Evolutionary conservation across 176 grass and related monocot genomes (phyloP), one percentile per base, ranked within the genome.

Genomic region (Paspalum vaginatum): DNA sequence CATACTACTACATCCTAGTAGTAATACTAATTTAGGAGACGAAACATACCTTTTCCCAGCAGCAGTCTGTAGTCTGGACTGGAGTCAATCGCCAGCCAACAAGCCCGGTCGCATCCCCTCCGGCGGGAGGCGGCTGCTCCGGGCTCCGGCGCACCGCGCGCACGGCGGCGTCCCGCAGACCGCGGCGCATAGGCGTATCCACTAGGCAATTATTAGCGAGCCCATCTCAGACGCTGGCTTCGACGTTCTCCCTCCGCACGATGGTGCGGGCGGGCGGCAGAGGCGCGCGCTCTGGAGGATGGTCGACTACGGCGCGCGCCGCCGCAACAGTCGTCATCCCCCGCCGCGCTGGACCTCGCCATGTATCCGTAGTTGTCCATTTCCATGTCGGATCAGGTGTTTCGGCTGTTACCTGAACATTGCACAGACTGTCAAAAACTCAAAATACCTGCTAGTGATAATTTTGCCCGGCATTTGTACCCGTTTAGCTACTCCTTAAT

Each of bases 151-250:
- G 61, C 15, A 40, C 61, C 26, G 61, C 13, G 15, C 14, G 65
- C 41, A 14, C 42, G 66, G 21, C 66, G 43, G 43, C 43, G 43
- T 16, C 21, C 43, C 44, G n/a, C 6, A 48, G 45, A 26, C 43
- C n/a, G 21, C 66, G 21, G 66, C 9, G n/a, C 66, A 25, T 69
- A 69, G 43, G 43, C 66, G 15, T 69, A 69, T n/a, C 24, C 43
- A 16, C 66, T 47, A 46, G 11, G n/a, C 7, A 68, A 41, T 46
- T 3, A 21, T 44, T 46, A 24, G n/a, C 42, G 11, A 42, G 13
- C 43, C 42, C 41, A 46, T 46, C 20, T 15, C 42, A 9, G 43
- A 48, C 11, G 67, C 68, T 70, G 68, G 22, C 14, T 50, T 70
- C 8, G 4, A 1, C 0, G 44, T 49, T 49, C 44, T 70, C 44